Conservation (phyloP, 2,329 filamentous ascomycete genomes). For the Penicillium nordicum region DNA sequence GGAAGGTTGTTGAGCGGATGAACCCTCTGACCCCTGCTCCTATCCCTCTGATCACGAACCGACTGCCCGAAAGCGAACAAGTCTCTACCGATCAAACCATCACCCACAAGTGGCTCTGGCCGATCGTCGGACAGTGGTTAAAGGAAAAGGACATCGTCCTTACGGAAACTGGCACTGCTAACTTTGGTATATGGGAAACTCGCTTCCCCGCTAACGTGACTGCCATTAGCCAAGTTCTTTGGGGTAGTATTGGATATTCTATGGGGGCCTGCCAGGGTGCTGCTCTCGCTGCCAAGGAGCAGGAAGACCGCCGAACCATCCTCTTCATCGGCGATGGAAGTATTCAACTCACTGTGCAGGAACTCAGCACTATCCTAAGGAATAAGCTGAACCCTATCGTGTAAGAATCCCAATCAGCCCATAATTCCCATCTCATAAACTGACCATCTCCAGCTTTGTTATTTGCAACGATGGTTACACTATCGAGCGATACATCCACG, state of each 20-base stretch:
- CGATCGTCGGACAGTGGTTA: constrained; percentile 69
- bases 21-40: constrained; percentile 55
- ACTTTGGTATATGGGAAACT: constrained; percentile 85
- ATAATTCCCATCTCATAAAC: constrained; percentile 32
- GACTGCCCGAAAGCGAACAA: constrained; percentile 39
- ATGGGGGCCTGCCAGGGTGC: constrained; percentile 64
- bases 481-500: constrained; percentile 85
- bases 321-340: constrained; percentile 87
- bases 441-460: constrained; percentile 54
- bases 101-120: constrained; percentile 65
- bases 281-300: constrained; percentile 70
- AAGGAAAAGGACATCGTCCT: constrained; percentile 71
- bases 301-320: constrained; percentile 63
- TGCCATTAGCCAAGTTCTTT: constrained; percentile 74
- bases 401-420: constrained; percentile 43
- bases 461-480: constrained; percentile 88
- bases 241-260: constrained; percentile 65
- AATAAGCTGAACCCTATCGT: constrained; percentile 73
- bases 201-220: constrained; percentile 74
- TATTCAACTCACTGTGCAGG: constrained; percentile 80
- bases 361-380: constrained; percentile 78
- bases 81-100: constrained; percentile 39
- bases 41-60: constrained; percentile 56
- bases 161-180: constrained; percentile 83
- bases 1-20: constrained; percentile 62